Base-by-base conservation (phyloP, 2,329 filamentous ascomycete genomes). In the Penicillium sp. region DNA sequence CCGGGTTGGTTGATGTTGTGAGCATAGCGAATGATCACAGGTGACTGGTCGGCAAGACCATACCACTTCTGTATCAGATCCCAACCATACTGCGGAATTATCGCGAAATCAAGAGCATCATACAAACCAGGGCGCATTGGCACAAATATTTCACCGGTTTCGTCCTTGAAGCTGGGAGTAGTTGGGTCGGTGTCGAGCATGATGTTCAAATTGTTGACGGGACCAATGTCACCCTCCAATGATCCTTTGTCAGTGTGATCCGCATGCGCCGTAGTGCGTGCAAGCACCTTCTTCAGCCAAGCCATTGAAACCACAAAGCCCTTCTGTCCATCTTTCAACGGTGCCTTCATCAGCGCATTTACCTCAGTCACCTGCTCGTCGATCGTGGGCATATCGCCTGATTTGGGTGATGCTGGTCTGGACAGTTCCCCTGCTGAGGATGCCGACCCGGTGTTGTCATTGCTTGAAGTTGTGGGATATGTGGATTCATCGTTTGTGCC, bases 131-230 rank as follows among this genome's bases (percentile, higher is more conserved):
- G 84, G 62, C 86, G 88, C 42, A 97, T 80, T 3, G 89, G 86
- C 31, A 93, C 83, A 66, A 91, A 96, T 0, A 65, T 67, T 38
- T 79, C 71, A 10, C 73, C 77, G n/a, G 67, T 67, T 63, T 79
- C 76, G 56, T 80, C 78, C 56, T 75, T 73, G 63, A 79, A 73
- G 26, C 58, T 58, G 17, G 61, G 62, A 30, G 64, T 69, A 12
- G 69, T 68, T 4, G 74, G 75, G 56, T 79, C 77, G 28, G 71
- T 79, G 59, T 86, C 81, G 56, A 86, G 78, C 49, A 92, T 85
- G 57, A 97, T 86, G 68, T 92, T 88, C 0, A 88, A 86, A 69
- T 97, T 97, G 77, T 97, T 91, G 31, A 97, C 83, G 0, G 90
- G 89, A 1, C 91, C 91, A 53, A 94, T 82, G 5, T 84, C 82